Percentiles rank a stretch among this genome's conserved stretches.
phyloP scores from a whole-genome alignment of 192 early-diverging fungal genomes.

The Podochytrium sp. region DNA sequence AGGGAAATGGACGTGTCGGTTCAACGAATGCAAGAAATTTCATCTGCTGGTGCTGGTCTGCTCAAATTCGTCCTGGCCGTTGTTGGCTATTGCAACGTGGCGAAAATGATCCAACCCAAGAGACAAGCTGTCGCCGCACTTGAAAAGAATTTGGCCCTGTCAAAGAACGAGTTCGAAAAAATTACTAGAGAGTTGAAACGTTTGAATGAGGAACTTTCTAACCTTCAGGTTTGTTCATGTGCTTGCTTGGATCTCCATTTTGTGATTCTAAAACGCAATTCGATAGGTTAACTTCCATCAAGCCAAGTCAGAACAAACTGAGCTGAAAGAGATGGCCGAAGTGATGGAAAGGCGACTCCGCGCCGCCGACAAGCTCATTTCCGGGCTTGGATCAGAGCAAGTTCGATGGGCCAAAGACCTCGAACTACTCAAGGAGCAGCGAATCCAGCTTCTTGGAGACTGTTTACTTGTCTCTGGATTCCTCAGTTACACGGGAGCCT shows the following conservation, averaged over 20 bases:
- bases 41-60: slow-evolving; percentile 60
- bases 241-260: neutral
- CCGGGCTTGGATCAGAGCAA: slow-evolving; percentile 62
- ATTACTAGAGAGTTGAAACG: slow-evolving; percentile 60
- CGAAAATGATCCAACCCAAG: slow-evolving; percentile 62
- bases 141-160: slow-evolving; percentile 60
- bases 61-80: slow-evolving; percentile 63
- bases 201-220: slow-evolving; percentile 53
- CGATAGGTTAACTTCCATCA: slow-evolving; percentile 53
- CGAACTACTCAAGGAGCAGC: slow-evolving; percentile 55
- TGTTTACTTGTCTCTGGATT: slow-evolving; percentile 65
- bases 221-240: slow-evolving; percentile 42
- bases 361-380: slow-evolving; percentile 66
- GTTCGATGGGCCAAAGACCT: slow-evolving; percentile 65
- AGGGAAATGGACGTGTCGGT: slow-evolving; percentile 65
- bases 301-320: slow-evolving; percentile 63
- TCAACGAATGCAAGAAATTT: slow-evolving; percentile 62
- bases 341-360: slow-evolving; percentile 65
- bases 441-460: slow-evolving; percentile 60
- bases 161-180: slow-evolving; percentile 64
- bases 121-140: slow-evolving; percentile 59
- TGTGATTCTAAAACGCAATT: neutral
- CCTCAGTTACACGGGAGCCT: slow-evolving; percentile 64
- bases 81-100: slow-evolving; percentile 66
- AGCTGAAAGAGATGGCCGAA: slow-evolving; percentile 66